Base-by-base conservation (phyloP, 768 basidiomycete species). In the Trametes gibbosa region DNA sequence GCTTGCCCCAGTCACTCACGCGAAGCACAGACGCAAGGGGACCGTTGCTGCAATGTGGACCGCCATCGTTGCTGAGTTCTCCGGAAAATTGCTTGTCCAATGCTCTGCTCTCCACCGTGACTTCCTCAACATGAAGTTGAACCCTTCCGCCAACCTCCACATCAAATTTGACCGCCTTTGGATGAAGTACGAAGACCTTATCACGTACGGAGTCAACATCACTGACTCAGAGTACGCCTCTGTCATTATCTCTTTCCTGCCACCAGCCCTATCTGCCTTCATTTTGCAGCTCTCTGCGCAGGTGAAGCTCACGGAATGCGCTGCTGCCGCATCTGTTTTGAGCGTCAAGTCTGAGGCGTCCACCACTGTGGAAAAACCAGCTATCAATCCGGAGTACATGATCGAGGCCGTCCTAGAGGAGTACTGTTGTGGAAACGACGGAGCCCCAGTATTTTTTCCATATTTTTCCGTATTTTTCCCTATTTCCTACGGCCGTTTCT, bases 41-140 rank as follows among this genome's bases (percentile, higher is more conserved):
- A 68, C 66, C 2, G 72, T 75, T 23, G 66, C 63, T 10, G 67
- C 65, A 8, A 66, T 65, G 32, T 76, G 76, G 76, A 61, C 66
- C 8, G 61, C 60, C 12, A 72, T 77, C 48, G 62, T 66, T 3
- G 34, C 42, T 8, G 74, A 76, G 48, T 76, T 68, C 62, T 70
- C 72, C 2, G 56, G 70, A 41, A 74, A 74, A 54, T 67, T 46
- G 27, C 8, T 54, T 5, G 25, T 60, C 29, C 2, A 21, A 2
- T 39, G 52, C 27, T 47, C 52, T 17, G 43, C 50, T 46, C 70
- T 19, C 60, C 69, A 16, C 73, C 67, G 57, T 71, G 35, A 51
- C 24, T 51, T 58, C 50, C 68, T 14, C 69, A 74, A 48, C 65
- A 35, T 35, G 34, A 6, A 14, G 7, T 35, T 6, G 7, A 14